Evolutionary conservation across 192 early-diverging fungal genomes (phyloP), one percentile per base, ranked within the genome.

Genomic region (Haplosporangium gracile): DNA sequence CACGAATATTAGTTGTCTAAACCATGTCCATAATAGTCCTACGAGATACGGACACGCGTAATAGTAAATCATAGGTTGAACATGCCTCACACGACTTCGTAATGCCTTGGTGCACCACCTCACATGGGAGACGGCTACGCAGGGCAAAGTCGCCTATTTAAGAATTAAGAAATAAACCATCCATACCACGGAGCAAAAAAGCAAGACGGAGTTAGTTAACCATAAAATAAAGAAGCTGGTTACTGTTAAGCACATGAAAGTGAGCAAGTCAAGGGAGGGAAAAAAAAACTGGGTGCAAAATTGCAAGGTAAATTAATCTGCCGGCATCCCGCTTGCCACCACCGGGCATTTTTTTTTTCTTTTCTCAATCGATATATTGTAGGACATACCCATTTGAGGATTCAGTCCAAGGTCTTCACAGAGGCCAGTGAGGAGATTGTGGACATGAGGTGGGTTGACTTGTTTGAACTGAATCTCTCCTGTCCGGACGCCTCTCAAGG

Each of bases 81-180:
- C 38, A 49, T 76, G 88, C 88, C 72, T 91, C 90, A 57, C 93
- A 94, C 32, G 91, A 91, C 18, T 76, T 77, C 0, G 87, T 53
- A 13, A 85, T 74, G 43, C 90, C 91, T 51, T 89, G 87, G 71
- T 94, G 93, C 13, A 92, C 88, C 20, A 93, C 70, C 24, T 70
- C 47, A 70, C 93, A 94, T 18, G 91, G 81, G 34, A 94, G 80
- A n/a, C 88, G 77, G 13, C 90, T 87, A n/a, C 55, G 69, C 16
- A 74, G n/a, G 29, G 80, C 79, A 74, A 86, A 76, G 72, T 86
- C 79, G 36, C 84, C 83, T 85, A 77, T 40, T 65, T 65, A 29
- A 32, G 26, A 32, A 63, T 32, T n/a, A 13, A n/a, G 11, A 65
- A 32, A 57, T 10, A 16, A 10, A 29, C 60, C 29, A 32, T 65